Evolutionary conservation across 2,329 filamentous ascomycete species (phyloP), one percentile per base, ranked within the genome.

Genomic region (Lachnum nothofagi): DNA sequence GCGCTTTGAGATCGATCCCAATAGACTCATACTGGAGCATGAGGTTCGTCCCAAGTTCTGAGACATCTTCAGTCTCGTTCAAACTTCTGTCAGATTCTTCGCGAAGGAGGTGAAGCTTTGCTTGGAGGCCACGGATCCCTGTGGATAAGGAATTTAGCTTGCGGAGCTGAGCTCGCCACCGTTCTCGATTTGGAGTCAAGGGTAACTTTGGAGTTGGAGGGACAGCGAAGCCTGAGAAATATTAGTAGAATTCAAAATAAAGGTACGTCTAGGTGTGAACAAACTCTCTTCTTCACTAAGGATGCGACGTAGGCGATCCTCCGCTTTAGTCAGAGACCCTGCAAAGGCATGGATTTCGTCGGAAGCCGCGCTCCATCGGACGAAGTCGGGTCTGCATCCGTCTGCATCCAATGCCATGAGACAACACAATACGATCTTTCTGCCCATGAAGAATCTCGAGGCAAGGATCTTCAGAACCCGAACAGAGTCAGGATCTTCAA

Each of bases 1-100:
- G 72, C 37, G 84, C 79, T 65, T 85, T 85, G 38, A 98, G 76
- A 63, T 98, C 93, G 22, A 83, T 76, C 2, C 93, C 93, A 55
- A 98, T 94, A 4, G 90, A 91, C 48, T 98, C 93, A 67, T 97
- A 98, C 63, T 97, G 93, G 19, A 83, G 72, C 76, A 95, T 84
- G 33, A 97, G 76, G 54, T 82, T 83, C 0, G 84, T 79, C 0
- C 87, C 88, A 14, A 95, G 77, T 57, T 95, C 87, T 3, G 82
- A 80, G 16, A 88, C 80, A 58, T 85, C 81, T 50, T 77, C 75
- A 31, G 86, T 82, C 59, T 85, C 82, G 61, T 95, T 87, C 23
- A 95, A 70, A 37, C 82, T 82, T 52, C 80, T 80, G 63, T 88
- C 88, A 0, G 90, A 94, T 67, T 96, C 90, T 66, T 98, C 93